Base-by-base conservation (phyloP, 129 eudicot species). In the Pulicaria dysenterica region DNA sequence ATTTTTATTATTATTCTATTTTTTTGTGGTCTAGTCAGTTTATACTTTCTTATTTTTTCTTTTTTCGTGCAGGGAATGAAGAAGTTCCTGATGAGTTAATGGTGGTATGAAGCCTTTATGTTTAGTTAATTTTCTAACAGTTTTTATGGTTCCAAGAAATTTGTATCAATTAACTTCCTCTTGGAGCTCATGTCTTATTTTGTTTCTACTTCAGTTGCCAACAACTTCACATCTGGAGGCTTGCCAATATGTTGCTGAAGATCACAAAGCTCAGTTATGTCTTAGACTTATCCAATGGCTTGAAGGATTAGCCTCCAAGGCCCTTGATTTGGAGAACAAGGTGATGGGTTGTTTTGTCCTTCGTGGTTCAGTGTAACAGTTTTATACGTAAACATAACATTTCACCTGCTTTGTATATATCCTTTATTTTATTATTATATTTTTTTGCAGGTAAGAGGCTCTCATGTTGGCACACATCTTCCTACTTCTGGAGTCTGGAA, bases 401-500 rank as follows among this genome's bases (percentile, higher is more conserved):
- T 24, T 24, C 31, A 24, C 31, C 2, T 24, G 31, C 31, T 24
- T 24, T n/a, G 39, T 9, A 12, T n/a, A 64, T 38, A 40, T 73
- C 34, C 58, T 65, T 44, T 50, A 17, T 38, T 67, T 10, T 15
- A 14, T 50, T 41, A 57, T 53, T 16, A 45, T 45, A 51, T 51
- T 37, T 40, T 50, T 62, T 53, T 85, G 66, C 84, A 94, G 99
- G 87, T 90, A 64, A 82, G 94, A 49, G 99, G 99, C 38, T 94
- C 99, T 82, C 97, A 94, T 81, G 89, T 94, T 61, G 99, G 97
- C 31, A 94, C 97, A 59, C 87, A 94, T 78, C 91, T 94, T 43
- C 97, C 99, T 41, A 90, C 87, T 71, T 90, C 99, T 67, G 99
- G 99, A 62, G 56, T 94, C 68, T 94, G 99, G 99, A 96, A 84